These are phyloP conservation scores for Ophiostoma triangulosporum DNA, from an alignment of 2,329 filamentous ascomycete species.

Conservation along the genomic window DNA sequence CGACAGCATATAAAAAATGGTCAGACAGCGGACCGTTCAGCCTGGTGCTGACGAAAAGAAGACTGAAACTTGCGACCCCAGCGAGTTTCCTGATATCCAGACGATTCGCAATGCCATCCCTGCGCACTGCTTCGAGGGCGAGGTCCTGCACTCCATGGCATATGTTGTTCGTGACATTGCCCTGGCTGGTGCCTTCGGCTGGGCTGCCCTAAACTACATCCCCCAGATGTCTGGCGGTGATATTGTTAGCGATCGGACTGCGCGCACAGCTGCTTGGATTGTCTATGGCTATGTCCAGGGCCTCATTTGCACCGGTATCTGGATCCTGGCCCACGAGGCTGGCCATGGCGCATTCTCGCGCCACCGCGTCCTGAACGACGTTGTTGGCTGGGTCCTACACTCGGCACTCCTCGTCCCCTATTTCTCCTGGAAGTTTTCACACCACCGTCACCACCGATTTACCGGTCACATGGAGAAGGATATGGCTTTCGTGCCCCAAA, in stretches of 20 bases:
- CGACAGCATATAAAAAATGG: not conserved
- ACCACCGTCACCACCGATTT: conserved; percentile 98
- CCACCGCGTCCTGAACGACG: conserved; percentile 82
- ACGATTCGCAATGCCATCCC: conserved; percentile 93
- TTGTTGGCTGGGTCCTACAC: conserved; percentile 82
- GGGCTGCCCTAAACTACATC: conserved; percentile 77
- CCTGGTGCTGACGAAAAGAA: not conserved
- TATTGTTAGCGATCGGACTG: conserved; percentile 42
- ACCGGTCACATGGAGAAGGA: conserved; percentile 94
- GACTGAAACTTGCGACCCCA: not conserved
- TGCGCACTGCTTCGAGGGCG: conserved; percentile 91
- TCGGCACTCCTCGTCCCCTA: conserved; percentile 79
- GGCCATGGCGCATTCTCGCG: conserved; percentile 92
- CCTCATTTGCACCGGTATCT: conserved; percentile 81
- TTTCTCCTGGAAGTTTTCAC: conserved; percentile 98
- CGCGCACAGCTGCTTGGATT: conserved; percentile 50
- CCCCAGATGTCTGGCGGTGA: conserved; percentile 48
- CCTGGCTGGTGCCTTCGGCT: conserved; percentile 64
- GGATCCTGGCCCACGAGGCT: conserved; percentile 96
- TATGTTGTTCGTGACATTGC: conserved; percentile 77
- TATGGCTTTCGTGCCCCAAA: conserved; percentile 95
- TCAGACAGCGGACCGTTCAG: conserved; percentile 1
- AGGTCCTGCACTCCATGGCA: conserved; percentile 55
- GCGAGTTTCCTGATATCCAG: conserved; percentile 56
- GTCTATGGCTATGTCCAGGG: conserved; percentile 72